These are phyloP conservation scores for Arxiozyma slooffiae DNA, from an alignment of 1,139 yeast genomes.

Conservation along the genomic window DNA sequence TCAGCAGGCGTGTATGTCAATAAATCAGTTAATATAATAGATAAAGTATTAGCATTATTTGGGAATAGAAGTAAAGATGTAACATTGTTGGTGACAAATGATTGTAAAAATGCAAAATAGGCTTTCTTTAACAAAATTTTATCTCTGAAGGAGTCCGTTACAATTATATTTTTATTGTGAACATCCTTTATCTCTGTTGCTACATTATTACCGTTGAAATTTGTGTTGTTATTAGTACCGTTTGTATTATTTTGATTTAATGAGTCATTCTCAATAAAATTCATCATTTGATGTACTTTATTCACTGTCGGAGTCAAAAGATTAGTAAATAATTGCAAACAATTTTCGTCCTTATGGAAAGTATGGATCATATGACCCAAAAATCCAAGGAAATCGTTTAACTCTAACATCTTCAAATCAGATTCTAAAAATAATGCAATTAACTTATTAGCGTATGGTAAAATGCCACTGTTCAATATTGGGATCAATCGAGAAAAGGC, in stretches of 20 bases:
- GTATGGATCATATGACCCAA: constrained; percentile 80
- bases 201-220: constrained; percentile 1
- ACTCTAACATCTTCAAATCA: constrained; percentile 53
- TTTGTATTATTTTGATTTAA: constrained; percentile 1
- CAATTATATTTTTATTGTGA: constrained; percentile 33
- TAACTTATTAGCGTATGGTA: constrained; percentile 57
- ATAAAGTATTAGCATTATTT: constrained; percentile 53
- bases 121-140: constrained; percentile 56
- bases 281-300: constrained; percentile 49
- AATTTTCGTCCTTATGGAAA: constrained; percentile 54
- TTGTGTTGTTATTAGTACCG: constrained; percentile 14
- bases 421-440: constrained; percentile 64
- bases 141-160: constrained; percentile 47
- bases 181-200: constrained; percentile 10
- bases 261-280: constrained; percentile 28
- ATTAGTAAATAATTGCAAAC: constrained; percentile 65
- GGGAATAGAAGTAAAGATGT: constrained; percentile 67
- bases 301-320: constrained; percentile 63
- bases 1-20: constrained; percentile 61
- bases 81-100: constrained; percentile 65
- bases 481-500: constrained; percentile 83
- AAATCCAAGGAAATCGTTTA: constrained; percentile 74
- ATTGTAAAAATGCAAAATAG: constrained; percentile 57
- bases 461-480: constrained; percentile 47
- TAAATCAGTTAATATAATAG: constrained; percentile 53